These are phyloP conservation scores for Solanum virginianum DNA, from an alignment of 257 asterid species.

Conservation along the genomic window DNA sequence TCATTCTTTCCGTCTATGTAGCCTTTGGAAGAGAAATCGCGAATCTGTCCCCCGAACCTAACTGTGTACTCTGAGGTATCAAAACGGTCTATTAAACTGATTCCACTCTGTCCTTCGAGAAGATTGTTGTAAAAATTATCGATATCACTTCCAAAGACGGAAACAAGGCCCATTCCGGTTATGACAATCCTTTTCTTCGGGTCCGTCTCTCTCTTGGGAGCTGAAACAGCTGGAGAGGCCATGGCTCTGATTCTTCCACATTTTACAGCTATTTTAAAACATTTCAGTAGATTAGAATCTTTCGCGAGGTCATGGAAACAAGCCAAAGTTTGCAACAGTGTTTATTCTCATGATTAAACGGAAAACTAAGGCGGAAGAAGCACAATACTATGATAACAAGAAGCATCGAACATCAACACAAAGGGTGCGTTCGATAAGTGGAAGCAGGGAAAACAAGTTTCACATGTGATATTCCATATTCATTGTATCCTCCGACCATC, in stretches of 20 bases:
- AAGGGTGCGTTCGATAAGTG: not conserved
- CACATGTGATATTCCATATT: not conserved
- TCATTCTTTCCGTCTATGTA: slow-evolving; percentile 39
- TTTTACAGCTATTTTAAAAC: not conserved
- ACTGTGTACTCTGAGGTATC: slow-evolving; percentile 33
- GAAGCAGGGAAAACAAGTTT: not conserved
- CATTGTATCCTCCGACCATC: not conserved
- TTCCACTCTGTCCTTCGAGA: slow-evolving; percentile 42
- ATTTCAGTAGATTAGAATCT: not conserved
- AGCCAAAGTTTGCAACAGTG: not conserved
- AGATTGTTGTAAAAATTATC: slow-evolving; percentile 28
- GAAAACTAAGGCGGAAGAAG: not conserved
- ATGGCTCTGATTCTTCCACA: slow-evolving; percentile 22
- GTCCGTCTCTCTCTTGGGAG: slow-evolving; percentile 39
- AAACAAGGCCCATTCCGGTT: slow-evolving; percentile 49
- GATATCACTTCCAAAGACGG: slow-evolving; percentile 40
- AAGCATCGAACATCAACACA: not conserved
- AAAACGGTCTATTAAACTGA: slow-evolving; percentile 32
- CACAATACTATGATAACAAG: not conserved
- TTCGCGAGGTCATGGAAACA: not conserved
- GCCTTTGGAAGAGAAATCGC: slow-evolving; percentile 29
- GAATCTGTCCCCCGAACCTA: slow-evolving; percentile 39
- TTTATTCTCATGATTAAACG: not conserved
- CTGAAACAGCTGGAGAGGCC: slow-evolving; percentile 21
- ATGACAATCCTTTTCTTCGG: slow-evolving; percentile 41